Conservation (phyloP, 345 rosid species). For the Melaleuca quinquenervia region DNA sequence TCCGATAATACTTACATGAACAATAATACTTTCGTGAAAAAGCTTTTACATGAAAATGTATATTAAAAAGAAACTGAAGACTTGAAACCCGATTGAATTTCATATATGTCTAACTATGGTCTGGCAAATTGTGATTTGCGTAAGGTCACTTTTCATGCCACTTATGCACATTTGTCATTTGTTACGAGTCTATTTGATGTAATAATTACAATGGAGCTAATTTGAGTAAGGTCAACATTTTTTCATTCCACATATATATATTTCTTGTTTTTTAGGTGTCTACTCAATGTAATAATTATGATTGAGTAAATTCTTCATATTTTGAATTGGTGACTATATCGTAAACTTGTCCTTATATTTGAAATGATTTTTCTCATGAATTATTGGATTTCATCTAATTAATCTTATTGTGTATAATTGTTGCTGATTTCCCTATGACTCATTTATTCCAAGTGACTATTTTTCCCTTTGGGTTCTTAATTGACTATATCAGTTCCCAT, state of each 20-base stretch:
- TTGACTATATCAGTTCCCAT: background rate
- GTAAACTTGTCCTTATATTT: background rate
- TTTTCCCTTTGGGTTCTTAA: background rate
- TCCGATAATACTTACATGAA: background rate
- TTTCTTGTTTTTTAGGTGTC: too few relatives aligned
- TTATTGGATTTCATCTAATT: background rate
- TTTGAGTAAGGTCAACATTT: too few relatives aligned
- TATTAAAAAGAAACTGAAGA: accelerated
- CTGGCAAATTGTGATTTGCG: background rate
- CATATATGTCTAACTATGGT: background rate
- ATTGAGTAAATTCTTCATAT: background rate
- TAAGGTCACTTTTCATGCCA: background rate
- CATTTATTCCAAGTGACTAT: background rate
- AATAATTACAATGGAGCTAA: background rate
- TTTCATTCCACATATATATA: too few relatives aligned
- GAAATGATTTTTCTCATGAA: background rate
- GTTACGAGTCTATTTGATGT: background rate
- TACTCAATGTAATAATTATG: background rate
- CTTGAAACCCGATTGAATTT: accelerated
- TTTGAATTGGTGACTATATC: background rate
- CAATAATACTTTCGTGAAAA: background rate
- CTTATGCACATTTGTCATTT: background rate
- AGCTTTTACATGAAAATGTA: background rate
- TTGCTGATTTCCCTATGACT: background rate
- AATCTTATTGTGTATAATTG: background rate